These are phyloP conservation scores for Pseudonitzschia pungens DNA, from an alignment of 108 stramenopile species.

Conservation along the genomic window DNA sequence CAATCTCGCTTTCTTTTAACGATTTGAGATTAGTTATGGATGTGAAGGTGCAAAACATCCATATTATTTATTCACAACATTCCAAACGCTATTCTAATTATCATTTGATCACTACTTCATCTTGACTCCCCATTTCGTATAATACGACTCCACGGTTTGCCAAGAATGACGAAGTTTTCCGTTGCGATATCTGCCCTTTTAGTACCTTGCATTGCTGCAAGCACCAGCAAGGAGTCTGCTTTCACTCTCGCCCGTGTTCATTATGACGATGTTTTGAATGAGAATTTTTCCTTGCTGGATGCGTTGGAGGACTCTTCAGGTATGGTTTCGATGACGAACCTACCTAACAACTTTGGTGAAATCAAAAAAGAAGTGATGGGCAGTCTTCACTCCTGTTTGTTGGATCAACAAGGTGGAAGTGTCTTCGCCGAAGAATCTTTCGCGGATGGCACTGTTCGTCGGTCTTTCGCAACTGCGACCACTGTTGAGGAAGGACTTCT, in stretches of 20 bases:
- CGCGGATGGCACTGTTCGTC: constrained; percentile 46
- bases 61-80: too few species aligned
- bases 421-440: constrained; percentile 16
- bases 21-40: too few species aligned
- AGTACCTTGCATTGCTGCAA: background rate
- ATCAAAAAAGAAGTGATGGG: constrained; percentile 19
- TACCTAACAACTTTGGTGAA: constrained; percentile 11
- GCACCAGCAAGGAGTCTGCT: background rate
- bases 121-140: background rate
- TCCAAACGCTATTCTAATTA: too few species aligned
- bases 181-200: background rate
- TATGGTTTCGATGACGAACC: constrained; percentile 38
- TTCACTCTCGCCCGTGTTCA: constrained; percentile 11
- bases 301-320: constrained; percentile 27
- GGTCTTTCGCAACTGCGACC: constrained; percentile 38
- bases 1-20: too few species aligned
- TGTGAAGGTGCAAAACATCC: too few species aligned
- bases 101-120: too few species aligned
- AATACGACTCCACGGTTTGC: background rate
- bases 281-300: constrained; percentile 15
- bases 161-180: background rate
- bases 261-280: constrained; percentile 17
- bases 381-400: constrained; percentile 20
- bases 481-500: background rate
- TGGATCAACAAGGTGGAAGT: constrained; percentile 16